phyloP scores from a whole-genome alignment of 805 yeast genomes.

The Teunomyces atbi region DNA sequence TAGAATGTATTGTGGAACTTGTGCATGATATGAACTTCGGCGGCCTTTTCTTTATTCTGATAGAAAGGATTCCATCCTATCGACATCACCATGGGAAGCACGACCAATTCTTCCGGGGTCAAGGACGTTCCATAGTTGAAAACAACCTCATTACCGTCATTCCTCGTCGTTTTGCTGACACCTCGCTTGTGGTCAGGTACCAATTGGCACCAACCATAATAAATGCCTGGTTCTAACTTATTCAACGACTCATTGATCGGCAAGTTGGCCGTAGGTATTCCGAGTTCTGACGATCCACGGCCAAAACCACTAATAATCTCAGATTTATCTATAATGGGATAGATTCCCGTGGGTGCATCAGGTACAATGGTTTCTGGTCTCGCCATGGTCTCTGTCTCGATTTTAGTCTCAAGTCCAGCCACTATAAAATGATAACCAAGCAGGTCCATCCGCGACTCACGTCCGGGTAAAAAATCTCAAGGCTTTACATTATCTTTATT shows the following conservation, averaged over 20 bases:
- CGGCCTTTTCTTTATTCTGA: slow-evolving; percentile 74
- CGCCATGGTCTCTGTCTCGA: slow-evolving; percentile 2
- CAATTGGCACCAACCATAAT: slow-evolving; percentile 72
- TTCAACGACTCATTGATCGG: slow-evolving; percentile 52
- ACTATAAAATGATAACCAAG: neutral
- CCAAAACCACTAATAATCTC: slow-evolving; percentile 83
- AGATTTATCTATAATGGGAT: slow-evolving; percentile 43
- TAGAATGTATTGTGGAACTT: slow-evolving; percentile 67
- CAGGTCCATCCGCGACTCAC: neutral
- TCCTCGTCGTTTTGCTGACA: slow-evolving; percentile 8
- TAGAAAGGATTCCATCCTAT: slow-evolving; percentile 95
- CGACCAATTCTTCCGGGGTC: slow-evolving; percentile 38
- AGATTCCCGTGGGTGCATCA: slow-evolving; percentile 36
- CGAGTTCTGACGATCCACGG: slow-evolving; percentile 89
- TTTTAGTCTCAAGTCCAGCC: neutral
- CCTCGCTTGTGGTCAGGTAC: slow-evolving; percentile 14
- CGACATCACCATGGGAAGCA: slow-evolving; percentile 89
- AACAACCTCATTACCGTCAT: slow-evolving; percentile 30
- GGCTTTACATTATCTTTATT: too few relatives aligned
- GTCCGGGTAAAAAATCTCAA: slow-evolving; percentile 3
- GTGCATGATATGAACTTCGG: slow-evolving; percentile 84
- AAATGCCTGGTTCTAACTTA: slow-evolving; percentile 71
- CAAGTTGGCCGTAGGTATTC: slow-evolving; percentile 94
- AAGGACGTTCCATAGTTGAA: slow-evolving; percentile 63
- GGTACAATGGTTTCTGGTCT: slow-evolving; percentile 29